A percentile compares a stretch with the other conserved stretches of the same genome.
These are phyloP conservation scores for Fistulifera solaris DNA, from an alignment of 108 stramenopile genomes.

Conservation along the genomic window DNA sequence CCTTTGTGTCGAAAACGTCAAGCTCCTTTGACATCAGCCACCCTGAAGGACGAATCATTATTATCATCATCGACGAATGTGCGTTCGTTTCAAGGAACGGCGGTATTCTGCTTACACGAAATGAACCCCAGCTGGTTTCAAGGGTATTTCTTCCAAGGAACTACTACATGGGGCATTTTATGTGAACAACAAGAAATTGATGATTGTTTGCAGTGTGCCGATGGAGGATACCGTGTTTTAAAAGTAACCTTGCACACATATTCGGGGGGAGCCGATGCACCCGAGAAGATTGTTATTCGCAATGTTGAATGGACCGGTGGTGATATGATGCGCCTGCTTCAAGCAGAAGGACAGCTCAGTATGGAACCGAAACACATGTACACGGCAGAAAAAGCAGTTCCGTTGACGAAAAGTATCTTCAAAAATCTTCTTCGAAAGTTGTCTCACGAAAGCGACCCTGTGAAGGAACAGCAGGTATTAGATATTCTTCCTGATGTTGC, in stretches of 20 bases:
- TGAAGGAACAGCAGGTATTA: conserved; percentile 6
- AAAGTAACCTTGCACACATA: conserved; percentile 23
- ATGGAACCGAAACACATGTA: conserved; percentile 25
- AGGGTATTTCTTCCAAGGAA: conserved; percentile 47
- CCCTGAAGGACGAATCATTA: conserved; percentile 2
- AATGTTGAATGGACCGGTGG: conserved; percentile 65
- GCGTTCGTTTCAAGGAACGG: conserved; percentile 23
- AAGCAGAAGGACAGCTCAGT: conserved; percentile 5
- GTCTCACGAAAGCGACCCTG: conserved; percentile 6
- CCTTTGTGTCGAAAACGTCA: conserved; percentile 4
- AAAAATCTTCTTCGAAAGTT: conserved; percentile 14
- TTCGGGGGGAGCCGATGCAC: background rate
- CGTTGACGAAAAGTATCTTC: conserved; percentile 25
- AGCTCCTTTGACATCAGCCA: conserved; percentile 8
- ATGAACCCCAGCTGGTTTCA: conserved; percentile 62
- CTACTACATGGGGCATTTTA: conserved; percentile 46
- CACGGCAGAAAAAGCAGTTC: conserved; percentile 24
- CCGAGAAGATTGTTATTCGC: conserved; percentile 8
- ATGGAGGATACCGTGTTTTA: conserved; percentile 71
- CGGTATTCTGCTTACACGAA: conserved; percentile 54
- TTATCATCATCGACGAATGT: background rate
- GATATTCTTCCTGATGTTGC: conserved; percentile 37
- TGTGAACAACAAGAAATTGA: conserved; percentile 52
- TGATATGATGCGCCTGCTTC: conserved; percentile 56
- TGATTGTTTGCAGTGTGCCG: conserved; percentile 57